Conservation (phyloP, 1,284 basidiomycete genomes). For the Ustilago crameri region DNA sequence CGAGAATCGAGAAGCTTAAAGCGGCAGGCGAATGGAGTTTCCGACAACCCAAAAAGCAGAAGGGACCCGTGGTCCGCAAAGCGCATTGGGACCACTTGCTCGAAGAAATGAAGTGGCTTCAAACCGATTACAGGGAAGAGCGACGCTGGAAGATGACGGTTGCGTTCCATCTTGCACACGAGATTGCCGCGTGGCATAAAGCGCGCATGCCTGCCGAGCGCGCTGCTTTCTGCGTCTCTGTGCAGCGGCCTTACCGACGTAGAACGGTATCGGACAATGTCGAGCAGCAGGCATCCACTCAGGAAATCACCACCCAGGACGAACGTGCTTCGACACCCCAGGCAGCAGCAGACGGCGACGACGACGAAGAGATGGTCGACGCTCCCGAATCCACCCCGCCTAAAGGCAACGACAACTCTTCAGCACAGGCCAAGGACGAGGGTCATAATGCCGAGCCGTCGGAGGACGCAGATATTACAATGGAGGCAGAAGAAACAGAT, state of each 20-base stretch:
- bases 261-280: slow-evolving; percentile 27
- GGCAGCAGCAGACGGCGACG: slow-evolving; percentile 1
- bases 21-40: slow-evolving; percentile 87
- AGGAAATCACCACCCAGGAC: slow-evolving; percentile 5
- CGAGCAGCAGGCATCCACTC: slow-evolving; percentile 26
- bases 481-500: slow-evolving; percentile 55
- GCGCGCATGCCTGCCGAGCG: slow-evolving; percentile 77
- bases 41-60: slow-evolving; percentile 92
- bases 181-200: slow-evolving; percentile 87
- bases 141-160: slow-evolving; percentile 88
- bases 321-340: slow-evolving; percentile 1
- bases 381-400: background rate
- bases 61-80: slow-evolving; percentile 82
- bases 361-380: slow-evolving; percentile 35
- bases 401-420: background rate
- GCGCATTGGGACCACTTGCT: slow-evolving; percentile 95
- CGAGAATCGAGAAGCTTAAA: slow-evolving; percentile 86
- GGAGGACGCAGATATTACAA: slow-evolving; percentile 18
- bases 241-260: slow-evolving; percentile 30
- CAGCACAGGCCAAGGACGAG: slow-evolving; percentile 1
- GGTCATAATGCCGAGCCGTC: background rate
- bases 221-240: slow-evolving; percentile 73
- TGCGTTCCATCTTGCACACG: slow-evolving; percentile 84
- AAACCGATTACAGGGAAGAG: slow-evolving; percentile 93
- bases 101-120: slow-evolving; percentile 99